These are phyloP conservation scores for Arthroderma uncinatum DNA, from an alignment of 2,329 filamentous ascomycete species.

Conservation along the genomic window DNA sequence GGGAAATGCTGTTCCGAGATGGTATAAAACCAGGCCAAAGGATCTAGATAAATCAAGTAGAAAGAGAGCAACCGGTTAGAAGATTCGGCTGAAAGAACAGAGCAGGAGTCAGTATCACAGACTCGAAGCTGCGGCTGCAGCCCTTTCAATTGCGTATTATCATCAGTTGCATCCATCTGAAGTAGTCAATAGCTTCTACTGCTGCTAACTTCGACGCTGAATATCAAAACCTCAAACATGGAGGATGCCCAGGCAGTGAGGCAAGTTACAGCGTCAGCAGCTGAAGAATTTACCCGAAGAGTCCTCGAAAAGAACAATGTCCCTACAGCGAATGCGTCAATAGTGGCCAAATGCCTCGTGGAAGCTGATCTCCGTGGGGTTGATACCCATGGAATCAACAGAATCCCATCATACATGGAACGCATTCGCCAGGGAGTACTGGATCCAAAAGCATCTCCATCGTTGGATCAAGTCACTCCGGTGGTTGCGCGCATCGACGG, in stretches of 20 bases:
- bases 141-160: neutral
- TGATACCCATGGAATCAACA: constrained; percentile 68
- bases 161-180: no score
- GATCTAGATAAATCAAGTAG: no score
- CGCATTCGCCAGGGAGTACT: constrained; percentile 61
- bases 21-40: no score
- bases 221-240: no score
- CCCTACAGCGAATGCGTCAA: constrained; percentile 45
- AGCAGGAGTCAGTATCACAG: no score
- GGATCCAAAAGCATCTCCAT: constrained; percentile 48
- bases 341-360: constrained; percentile 57
- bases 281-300: constrained; percentile 39
- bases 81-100: no score
- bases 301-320: constrained; percentile 54
- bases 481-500: constrained; percentile 59
- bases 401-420: constrained; percentile 65
- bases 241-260: neutral
- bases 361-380: constrained; percentile 67
- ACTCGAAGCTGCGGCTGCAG: neutral
- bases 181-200: no score
- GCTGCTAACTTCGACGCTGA: no score
- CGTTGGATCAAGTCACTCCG: constrained; percentile 52
- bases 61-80: no score
- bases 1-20: no score
- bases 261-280: constrained; percentile 20